Base-by-base conservation (phyloP, 1,139 yeast species). In the Komagataea norvegica region DNA sequence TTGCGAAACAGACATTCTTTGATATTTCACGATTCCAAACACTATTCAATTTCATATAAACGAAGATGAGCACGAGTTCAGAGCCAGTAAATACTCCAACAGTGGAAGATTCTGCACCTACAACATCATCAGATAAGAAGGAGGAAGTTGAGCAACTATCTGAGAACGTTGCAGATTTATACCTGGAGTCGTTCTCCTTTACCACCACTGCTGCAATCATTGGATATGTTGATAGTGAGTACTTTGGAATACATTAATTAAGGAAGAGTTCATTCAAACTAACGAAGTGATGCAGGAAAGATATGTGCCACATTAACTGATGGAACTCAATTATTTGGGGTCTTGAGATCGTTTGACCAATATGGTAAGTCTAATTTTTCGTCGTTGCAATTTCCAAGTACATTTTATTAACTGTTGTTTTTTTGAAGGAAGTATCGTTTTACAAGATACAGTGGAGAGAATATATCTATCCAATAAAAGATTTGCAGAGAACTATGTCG, bases 161-260 rank as follows among this genome's bases (percentile, higher is more conserved):
- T 1, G 52, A 48, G 15, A 45, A 43, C 16, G 56, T 51, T 17
- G 68, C 68, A n/a, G 69, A 64, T 32, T 48, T 67, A 25, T 66
- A 65, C 39, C 50, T 67, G 33, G 72, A 67, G 47, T 63, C 94
- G 47, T 86, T 81, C 55, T 88, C 94, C 23, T 91, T 89, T 65
- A 91, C 97, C 37, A 91, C 98, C 1, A 95, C 97, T 1, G 97
- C 97, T 2, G 95, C 96, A 21, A 77, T 91, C 39, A 88, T 91
- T 31, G 96, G 95, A 20, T 82, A 94, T 15, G 95, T 91, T 16
- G 97, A 91, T 60, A 77, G 95, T 60, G 64, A 57, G 68, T 67
- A 45, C 14, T 23, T 19, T 25, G 11, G 13, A 16, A 5, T 6
- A n/a, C 14, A 5, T 13, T 14, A n/a, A 11, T 20, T 7, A 22